A percentile compares a stretch with the other conserved stretches of the same genome.
Evolutionary conservation across 306 rosid species (phyloP).

Genomic region (Cyamopsis tetragonoloba): DNA sequence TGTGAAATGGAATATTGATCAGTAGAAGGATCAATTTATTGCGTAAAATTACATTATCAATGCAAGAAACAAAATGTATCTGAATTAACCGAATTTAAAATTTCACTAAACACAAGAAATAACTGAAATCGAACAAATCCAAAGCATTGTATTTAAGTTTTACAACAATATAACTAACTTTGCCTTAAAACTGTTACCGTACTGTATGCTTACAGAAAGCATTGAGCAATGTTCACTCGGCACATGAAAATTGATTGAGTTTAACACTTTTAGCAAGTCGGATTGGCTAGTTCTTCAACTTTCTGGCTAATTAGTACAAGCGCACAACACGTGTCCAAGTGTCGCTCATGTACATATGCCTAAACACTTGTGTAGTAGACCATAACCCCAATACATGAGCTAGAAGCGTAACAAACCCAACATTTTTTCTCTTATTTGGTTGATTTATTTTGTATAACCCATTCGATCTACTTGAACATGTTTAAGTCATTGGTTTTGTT

Average conservation of each 20-base stretch:
- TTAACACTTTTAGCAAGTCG: background rate
- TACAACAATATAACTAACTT: background rate
- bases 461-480: too few relatives aligned
- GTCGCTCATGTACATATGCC: too few relatives aligned
- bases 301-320: background rate
- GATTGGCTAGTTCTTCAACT: background rate
- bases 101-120: background rate
- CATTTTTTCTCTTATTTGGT: too few relatives aligned
- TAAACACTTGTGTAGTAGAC: too few relatives aligned
- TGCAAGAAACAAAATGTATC: background rate
- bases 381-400: too few relatives aligned
- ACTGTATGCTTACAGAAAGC: background rate
- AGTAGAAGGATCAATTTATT: background rate
- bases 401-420: too few relatives aligned
- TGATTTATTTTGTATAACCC: too few relatives aligned
- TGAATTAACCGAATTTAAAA: background rate
- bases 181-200: too few relatives aligned
- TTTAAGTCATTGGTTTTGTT: too few relatives aligned
- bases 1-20: background rate
- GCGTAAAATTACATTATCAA: background rate
- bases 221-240: background rate
- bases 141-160: background rate
- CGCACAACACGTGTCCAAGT: too few relatives aligned
- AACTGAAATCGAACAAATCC: background rate
- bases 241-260: background rate